Evolutionary conservation across 192 early-diverging fungal species (phyloP).

Genomic region (Allomyces macrogynus): DNA sequence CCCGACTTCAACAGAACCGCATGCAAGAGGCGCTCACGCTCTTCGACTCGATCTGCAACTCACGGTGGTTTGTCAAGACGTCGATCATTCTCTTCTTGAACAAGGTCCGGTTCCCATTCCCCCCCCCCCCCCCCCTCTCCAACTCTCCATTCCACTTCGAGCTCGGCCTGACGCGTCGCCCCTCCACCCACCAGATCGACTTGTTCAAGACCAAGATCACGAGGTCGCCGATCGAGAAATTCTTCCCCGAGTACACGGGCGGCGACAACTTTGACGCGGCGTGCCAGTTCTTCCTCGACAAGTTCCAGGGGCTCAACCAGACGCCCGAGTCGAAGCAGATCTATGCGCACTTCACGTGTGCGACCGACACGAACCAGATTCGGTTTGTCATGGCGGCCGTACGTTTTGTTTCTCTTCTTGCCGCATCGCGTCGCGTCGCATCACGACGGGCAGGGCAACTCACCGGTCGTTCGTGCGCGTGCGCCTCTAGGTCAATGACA

Average conservation of each 20-base stretch:
- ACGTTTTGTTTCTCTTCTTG: no score
- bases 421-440: no score
- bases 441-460: no score
- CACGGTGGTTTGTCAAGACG: slow-evolving; percentile 34
- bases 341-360: slow-evolving; percentile 29
- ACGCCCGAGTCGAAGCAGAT: slow-evolving; percentile 21
- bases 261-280: neutral
- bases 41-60: slow-evolving; percentile 39
- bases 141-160: no score
- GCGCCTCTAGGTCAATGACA: slow-evolving; percentile 9
- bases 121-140: neutral
- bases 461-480: no score
- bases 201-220: slow-evolving; percentile 30
- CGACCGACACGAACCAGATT: slow-evolving; percentile 25
- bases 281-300: slow-evolving; percentile 6
- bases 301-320: slow-evolving; percentile 2
- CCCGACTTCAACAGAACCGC: slow-evolving; percentile 14
- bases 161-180: neutral
- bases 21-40: slow-evolving; percentile 40
- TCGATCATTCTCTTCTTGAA: slow-evolving; percentile 40
- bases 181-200: slow-evolving; percentile 16
- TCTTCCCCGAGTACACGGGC: slow-evolving; percentile 34
- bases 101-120: slow-evolving; percentile 2
- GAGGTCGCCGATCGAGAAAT: slow-evolving; percentile 19
- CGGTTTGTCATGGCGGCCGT: slow-evolving; percentile 25